These are phyloP conservation scores for Didymella lethalis DNA, from an alignment of 2,329 filamentous ascomycete genomes.

Conservation along the genomic window DNA sequence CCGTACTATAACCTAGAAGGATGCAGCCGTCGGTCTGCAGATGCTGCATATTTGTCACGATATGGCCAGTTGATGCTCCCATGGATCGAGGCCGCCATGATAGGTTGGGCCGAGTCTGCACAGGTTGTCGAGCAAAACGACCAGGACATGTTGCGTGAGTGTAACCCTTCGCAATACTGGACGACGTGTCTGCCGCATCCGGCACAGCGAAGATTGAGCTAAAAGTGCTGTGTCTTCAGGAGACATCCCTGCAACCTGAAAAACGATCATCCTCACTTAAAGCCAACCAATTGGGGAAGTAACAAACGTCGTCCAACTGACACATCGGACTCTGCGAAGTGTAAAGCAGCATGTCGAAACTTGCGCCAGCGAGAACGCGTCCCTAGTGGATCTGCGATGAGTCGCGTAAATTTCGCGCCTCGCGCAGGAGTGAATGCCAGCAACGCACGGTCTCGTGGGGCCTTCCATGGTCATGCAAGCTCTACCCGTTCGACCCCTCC, in stretches of 20 bases:
- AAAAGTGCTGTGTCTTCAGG: slow-evolving; percentile 6
- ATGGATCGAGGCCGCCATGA: not conserved
- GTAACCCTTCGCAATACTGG: slow-evolving; percentile 11
- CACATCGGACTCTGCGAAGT: not conserved
- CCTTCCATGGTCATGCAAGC: slow-evolving; percentile 12
- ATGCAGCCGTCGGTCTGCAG: not conserved
- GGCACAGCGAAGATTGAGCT: slow-evolving; percentile 7
- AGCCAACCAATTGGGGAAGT: slow-evolving; percentile 6
- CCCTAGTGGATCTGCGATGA: slow-evolving; percentile 10
- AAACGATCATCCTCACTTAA: slow-evolving; percentile 9
- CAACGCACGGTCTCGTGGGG: slow-evolving; percentile 10
- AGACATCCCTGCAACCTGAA: slow-evolving; percentile 8
- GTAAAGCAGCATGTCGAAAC: slow-evolving; percentile 6
- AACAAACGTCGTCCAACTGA: not conserved
- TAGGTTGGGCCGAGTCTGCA: not conserved
- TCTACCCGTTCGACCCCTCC: slow-evolving; percentile 17
- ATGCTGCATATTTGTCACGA: not conserved
- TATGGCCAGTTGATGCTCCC: not conserved
- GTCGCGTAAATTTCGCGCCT: slow-evolving; percentile 12
- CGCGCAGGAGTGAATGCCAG: slow-evolving; percentile 15
- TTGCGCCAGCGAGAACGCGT: not conserved
- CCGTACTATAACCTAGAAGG: not conserved
- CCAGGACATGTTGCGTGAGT: not conserved
- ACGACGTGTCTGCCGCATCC: slow-evolving; percentile 1
- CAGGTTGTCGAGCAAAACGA: not conserved